Conservation (phyloP, 768 basidiomycete species). For the Mycena chlorophos region DNA sequence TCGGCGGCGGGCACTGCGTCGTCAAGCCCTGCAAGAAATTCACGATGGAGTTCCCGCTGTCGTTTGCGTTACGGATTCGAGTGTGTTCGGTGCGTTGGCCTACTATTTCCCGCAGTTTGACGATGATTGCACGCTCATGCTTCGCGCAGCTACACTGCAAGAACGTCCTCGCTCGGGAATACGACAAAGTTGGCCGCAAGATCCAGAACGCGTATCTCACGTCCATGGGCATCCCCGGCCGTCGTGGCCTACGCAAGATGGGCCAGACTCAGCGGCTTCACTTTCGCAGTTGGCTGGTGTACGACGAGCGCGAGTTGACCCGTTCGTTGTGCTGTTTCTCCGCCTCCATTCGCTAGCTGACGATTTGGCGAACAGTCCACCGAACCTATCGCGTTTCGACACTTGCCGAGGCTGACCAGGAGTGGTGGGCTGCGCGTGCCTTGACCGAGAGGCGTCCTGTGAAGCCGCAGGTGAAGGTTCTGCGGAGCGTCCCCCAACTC, state of each 20-base stretch:
- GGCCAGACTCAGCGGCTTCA: conserved; percentile 12
- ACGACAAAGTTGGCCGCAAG: neutral
- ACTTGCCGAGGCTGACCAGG: conserved; percentile 6
- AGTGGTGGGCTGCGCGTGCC: conserved; percentile 15
- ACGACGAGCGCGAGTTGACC: conserved; percentile 11
- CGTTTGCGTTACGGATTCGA: conserved; percentile 6
- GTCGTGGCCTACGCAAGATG: conserved; percentile 8
- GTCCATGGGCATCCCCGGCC: conserved; percentile 6
- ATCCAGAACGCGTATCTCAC: conserved; percentile 13
- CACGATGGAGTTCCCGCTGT: conserved; percentile 8
- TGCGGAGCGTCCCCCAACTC: neutral
- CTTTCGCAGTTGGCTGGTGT: conserved; percentile 10
- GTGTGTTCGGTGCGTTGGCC: conserved; percentile 11
- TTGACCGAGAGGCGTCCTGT: conserved; percentile 3
- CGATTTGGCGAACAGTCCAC: neutral
- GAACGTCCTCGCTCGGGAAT: neutral
- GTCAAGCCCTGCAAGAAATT: conserved; percentile 6
- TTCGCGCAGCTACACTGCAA: neutral
- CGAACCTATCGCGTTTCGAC: conserved; percentile 4
- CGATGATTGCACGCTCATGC: neutral
- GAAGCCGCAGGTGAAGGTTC: conserved; percentile 1
- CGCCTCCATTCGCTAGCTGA: neutral
- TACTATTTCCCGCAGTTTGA: neutral
- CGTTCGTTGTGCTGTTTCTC: neutral
- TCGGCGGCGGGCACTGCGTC: conserved; percentile 9